These are phyloP conservation scores for Ulmus americana DNA, from an alignment of 331 rosid genomes.

Conservation along the genomic window DNA sequence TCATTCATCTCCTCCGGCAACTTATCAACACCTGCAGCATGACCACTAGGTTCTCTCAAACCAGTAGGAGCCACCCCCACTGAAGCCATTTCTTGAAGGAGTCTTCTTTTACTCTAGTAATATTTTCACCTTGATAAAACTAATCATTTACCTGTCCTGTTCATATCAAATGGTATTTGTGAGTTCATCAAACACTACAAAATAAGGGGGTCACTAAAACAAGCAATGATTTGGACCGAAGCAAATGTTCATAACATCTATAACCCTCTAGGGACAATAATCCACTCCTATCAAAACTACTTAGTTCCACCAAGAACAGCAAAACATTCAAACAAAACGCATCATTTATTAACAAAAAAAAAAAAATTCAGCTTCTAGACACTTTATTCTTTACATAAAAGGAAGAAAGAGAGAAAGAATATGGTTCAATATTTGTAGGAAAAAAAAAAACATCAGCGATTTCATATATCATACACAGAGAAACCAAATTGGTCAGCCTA, in stretches of 20 bases:
- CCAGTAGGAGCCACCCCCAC: conserved; percentile 75
- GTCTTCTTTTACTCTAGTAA: conserved; percentile 21
- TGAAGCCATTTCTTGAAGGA: conserved; percentile 49
- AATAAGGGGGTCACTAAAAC: too few species aligned
- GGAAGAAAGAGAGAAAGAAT: neutral
- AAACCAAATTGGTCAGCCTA: neutral
- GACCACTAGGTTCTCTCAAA: conserved; percentile 61
- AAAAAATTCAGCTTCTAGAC: neutral
- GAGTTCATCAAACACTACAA: conserved; percentile 1
- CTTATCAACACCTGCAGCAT: conserved; percentile 63
- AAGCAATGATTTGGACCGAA: too few species aligned
- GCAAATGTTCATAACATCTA: too few species aligned
- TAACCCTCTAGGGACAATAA: too few species aligned
- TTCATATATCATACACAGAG: neutral
- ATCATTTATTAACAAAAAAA: neutral
- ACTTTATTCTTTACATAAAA: neutral
- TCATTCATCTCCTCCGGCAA: conserved; percentile 94
- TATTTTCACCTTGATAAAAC: conserved; percentile 25
- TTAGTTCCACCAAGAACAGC: neutral
- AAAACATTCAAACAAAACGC: conserved; percentile 4
- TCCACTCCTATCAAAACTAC: neutral
- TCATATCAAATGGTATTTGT: conserved; percentile 20
- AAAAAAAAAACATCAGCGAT: too few species aligned
- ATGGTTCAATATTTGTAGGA: neutral
- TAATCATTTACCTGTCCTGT: conserved; percentile 65